Evolutionary conservation across 306 rosid genomes (phyloP), one percentile per base, ranked within the genome.

Genomic region (Cucurbita moschata): DNA sequence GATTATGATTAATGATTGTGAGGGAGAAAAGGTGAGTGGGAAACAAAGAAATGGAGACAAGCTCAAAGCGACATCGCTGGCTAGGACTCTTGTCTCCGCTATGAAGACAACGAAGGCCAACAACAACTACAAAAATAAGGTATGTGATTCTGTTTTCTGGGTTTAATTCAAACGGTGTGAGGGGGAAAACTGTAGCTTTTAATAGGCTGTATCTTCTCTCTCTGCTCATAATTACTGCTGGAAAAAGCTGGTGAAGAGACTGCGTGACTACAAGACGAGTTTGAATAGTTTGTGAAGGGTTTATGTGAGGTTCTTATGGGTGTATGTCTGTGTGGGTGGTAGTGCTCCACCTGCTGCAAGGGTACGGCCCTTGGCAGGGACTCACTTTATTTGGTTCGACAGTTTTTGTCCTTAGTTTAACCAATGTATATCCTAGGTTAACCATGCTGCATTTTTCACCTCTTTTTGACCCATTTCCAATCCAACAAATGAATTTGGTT

Each of bases 351-450:
- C 86, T 85, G 90, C 88, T 87, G 88, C 81, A 76, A 54, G 10
- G 26, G 85, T 83, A 83, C 85, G 77, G 78, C 39, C 39, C 40
- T 83, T 55, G 75, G 77, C 83, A 79, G 76, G 60, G 63, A 78
- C 84, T 81, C 86, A 83, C 89, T 78, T 88, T 80, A 82, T 87
- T 80, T 84, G 83, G 87, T 79, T 76, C 82, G 78, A 59, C 89
- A 81, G 81, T 44, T 71, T 83, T 78, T 80, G 82, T 80, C 84
- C 81, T 71, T 63, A 56, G 75, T 62, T 69, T 76, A 62, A 56
- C 64, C 30, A 56, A 66, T 56, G 72, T 51, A 76, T 73, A 76
- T 73, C 44, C 77, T 80, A 82, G 81, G 35, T 77, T 85, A 79
- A 87, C 82, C 83, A 87, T 87, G 86, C 75, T 80, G 78, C 50